Evolutionary conservation across 257 asterid genomes (phyloP).

Genomic region (Eucommia ulmoides): DNA sequence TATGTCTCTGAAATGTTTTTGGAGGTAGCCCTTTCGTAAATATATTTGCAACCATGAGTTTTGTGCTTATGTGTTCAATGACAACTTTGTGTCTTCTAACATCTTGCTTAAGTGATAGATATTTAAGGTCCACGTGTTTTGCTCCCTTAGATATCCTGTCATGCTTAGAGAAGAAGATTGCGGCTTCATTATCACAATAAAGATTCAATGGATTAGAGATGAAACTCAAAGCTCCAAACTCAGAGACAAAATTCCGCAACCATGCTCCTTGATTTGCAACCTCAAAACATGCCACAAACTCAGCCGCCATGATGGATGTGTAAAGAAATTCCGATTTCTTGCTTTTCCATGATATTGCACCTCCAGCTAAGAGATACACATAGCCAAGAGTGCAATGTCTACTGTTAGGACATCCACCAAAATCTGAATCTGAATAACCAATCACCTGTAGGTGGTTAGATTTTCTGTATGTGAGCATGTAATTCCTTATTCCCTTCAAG

Average conservation of each 20-base stretch:
- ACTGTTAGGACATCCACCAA: not conserved
- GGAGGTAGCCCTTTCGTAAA: not conserved
- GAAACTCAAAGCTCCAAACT: not conserved
- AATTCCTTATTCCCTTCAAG: not conserved
- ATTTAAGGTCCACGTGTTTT: not conserved
- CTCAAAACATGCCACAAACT: constrained; percentile 3
- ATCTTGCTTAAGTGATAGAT: not conserved
- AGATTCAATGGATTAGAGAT: not conserved
- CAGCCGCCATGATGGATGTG: not conserved
- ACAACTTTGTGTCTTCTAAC: not conserved
- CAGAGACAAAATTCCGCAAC: not conserved
- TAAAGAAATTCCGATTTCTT: not conserved
- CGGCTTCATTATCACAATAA: not conserved
- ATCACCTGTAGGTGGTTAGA: not conserved
- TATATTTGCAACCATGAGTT: not conserved
- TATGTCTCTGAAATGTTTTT: not conserved
- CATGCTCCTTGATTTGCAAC: not conserved
- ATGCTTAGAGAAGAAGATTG: not conserved
- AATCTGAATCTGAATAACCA: constrained; percentile 3
- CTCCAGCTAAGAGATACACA: not conserved
- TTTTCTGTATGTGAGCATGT: constrained; percentile 1
- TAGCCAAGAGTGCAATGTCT: not conserved
- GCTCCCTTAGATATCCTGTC: not conserved
- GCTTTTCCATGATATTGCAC: not conserved
- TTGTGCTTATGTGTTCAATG: not conserved